phyloP scores from a whole-genome alignment of 441 rosid genomes.

The Brassica hybrid region DNA sequence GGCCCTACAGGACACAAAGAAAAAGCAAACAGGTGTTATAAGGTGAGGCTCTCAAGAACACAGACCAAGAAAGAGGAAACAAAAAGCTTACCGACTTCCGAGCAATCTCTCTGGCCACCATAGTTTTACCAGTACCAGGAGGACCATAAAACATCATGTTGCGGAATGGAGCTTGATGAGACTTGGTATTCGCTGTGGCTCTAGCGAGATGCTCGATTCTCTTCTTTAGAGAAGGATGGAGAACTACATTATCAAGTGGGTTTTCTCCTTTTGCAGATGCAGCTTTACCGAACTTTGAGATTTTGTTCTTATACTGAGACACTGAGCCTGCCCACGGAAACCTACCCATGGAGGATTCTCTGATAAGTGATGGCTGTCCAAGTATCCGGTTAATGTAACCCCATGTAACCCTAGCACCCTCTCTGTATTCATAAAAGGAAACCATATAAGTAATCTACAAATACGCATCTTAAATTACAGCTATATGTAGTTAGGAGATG shows the following conservation, averaged over 20 bases:
- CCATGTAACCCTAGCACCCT: constrained; percentile 95
- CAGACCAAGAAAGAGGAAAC: neutral
- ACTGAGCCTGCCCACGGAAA: constrained; percentile 69
- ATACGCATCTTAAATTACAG: neutral
- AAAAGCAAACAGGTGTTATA: neutral
- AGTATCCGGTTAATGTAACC: constrained; percentile 85
- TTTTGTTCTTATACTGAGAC: constrained; percentile 56
- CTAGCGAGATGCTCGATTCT: constrained; percentile 89
- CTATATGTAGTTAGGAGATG: constrained; percentile 1
- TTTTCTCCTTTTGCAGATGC: constrained; percentile 52
- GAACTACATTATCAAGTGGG: constrained; percentile 69
- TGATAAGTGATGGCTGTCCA: constrained; percentile 94
- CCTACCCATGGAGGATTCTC: constrained; percentile 87
- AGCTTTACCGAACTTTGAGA: constrained; percentile 36
- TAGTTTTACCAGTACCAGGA: constrained; percentile 92
- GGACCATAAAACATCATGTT: constrained; percentile 97
- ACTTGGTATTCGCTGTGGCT: constrained; percentile 88
- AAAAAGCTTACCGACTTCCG: constrained; percentile 72
- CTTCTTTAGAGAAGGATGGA: constrained; percentile 84
- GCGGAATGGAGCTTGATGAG: constrained; percentile 90
- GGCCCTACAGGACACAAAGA: constrained; percentile 58
- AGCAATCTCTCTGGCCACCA: constrained; percentile 95
- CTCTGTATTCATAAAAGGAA: constrained; percentile 52
- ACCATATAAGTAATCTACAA: constrained; percentile 2
- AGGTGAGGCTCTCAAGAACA: constrained; percentile 28